A percentile compares a stretch with the other conserved stretches of the same genome.
Conservation (phyloP, 176 grass and related monocot species). For the Carex scoparia region DNA sequence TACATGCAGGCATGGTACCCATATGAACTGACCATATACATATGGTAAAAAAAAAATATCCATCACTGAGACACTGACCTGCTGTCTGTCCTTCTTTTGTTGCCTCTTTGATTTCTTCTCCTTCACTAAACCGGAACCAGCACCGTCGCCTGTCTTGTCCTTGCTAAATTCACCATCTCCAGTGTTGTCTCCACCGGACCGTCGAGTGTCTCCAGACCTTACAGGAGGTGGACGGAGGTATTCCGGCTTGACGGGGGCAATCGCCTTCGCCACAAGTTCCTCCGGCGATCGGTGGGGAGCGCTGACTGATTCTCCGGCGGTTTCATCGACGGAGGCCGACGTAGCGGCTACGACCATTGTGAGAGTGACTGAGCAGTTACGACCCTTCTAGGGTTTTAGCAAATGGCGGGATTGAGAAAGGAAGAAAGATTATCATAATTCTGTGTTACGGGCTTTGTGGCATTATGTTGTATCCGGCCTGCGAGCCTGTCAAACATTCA, state of each 20-base stretch:
- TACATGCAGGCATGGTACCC: neutral
- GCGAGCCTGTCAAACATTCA: neutral
- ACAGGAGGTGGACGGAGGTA: conserved; percentile 68
- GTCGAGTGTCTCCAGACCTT: conserved; percentile 29
- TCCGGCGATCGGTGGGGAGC: conserved; percentile 32
- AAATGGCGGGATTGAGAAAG: neutral
- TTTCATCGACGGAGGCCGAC: neutral
- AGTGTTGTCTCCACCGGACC: conserved; percentile 31
- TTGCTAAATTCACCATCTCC: conserved; percentile 18
- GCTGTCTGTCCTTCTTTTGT: conserved; percentile 67
- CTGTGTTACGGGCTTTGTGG: neutral
- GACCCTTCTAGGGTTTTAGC: neutral
- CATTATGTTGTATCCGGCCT: neutral
- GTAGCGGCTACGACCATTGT: neutral
- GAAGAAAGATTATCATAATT: neutral
- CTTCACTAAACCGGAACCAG: conserved; percentile 16
- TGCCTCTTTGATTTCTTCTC: conserved; percentile 91
- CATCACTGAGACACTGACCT: conserved; percentile 32
- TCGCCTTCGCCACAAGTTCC: conserved; percentile 61
- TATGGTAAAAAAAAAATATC: too few species aligned
- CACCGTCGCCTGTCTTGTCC: conserved; percentile 13
- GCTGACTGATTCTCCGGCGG: neutral
- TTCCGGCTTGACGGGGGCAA: conserved; percentile 62
- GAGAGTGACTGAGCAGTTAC: neutral
- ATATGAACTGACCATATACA: too few species aligned